phyloP scores from a whole-genome alignment of 306 rosid species.

The Quercus ilex region DNA sequence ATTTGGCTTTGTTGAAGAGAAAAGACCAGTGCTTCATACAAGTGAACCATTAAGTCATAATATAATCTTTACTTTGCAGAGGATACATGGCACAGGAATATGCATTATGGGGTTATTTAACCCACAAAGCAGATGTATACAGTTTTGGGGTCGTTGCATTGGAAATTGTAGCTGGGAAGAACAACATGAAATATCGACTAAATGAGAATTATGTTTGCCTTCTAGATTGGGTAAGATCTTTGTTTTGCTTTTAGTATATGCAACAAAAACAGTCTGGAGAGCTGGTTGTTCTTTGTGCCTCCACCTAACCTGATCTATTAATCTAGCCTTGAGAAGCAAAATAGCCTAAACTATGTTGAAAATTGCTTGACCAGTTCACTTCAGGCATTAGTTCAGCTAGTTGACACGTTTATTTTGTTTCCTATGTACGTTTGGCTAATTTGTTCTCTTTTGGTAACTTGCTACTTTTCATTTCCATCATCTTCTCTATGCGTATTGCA shows the following conservation, averaged over 20 bases:
- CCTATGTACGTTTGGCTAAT: no score
- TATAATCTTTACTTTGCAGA: slow-evolving; percentile 23
- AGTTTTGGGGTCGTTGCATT: no score
- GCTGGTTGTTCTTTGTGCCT: neutral
- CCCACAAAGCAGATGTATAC: no score
- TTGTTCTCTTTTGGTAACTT: no score
- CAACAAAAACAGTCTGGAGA: neutral
- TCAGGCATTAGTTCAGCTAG: no score
- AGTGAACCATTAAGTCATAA: neutral
- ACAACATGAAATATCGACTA: slow-evolving; percentile 32
- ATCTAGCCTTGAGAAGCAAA: no score
- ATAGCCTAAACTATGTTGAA: no score
- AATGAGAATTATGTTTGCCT: slow-evolving; percentile 53
- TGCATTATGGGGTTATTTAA: no score
- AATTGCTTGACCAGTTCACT: no score
- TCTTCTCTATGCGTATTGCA: neutral
- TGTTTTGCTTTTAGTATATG: neutral
- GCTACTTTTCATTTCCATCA: no score
- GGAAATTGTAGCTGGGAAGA: slow-evolving; percentile 39
- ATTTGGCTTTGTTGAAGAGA: neutral
- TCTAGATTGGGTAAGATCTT: slow-evolving; percentile 46
- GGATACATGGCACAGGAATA: slow-evolving; percentile 14
- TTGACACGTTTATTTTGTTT: no score
- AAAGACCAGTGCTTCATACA: neutral
- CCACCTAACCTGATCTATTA: neutral